phyloP scores from a whole-genome alignment of 805 yeast genomes.

The Danielia reshetovae region DNA sequence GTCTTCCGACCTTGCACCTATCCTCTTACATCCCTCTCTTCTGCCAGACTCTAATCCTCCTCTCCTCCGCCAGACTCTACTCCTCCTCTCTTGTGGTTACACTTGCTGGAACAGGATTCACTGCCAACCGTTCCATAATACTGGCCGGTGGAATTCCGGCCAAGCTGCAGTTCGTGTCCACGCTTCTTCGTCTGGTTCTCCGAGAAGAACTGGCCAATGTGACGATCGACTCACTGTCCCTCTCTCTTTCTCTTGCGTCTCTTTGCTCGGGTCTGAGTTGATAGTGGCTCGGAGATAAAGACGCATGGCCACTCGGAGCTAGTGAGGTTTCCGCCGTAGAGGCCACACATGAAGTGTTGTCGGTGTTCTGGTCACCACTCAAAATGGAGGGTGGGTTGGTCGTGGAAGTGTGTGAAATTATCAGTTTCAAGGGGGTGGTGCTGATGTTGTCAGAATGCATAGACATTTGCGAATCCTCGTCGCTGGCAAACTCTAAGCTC shows the following conservation, averaged over 20 bases:
- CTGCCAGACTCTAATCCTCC: no score
- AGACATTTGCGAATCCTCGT: constrained; percentile 11
- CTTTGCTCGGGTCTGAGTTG: constrained; percentile 5
- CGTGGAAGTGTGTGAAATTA: constrained; percentile 35
- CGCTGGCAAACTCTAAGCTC: constrained; percentile 14
- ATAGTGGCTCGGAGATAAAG: constrained; percentile 10
- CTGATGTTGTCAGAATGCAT: constrained; percentile 36
- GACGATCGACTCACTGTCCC: constrained; percentile 41
- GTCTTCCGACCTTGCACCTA: no score
- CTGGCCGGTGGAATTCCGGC: constrained; percentile 74
- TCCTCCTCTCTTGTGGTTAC: neutral
- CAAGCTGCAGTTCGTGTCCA: constrained; percentile 59
- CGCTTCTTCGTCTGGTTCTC: constrained; percentile 36
- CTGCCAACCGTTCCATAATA: constrained; percentile 51
- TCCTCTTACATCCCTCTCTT: no score
- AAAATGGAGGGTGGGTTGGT: constrained; percentile 38
- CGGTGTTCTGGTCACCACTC: constrained; percentile 27
- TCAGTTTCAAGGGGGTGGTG: constrained; percentile 46
- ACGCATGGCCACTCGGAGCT: constrained; percentile 36
- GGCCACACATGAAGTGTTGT: constrained; percentile 31
- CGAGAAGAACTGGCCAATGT: constrained; percentile 41
- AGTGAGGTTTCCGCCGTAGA: constrained; percentile 51
- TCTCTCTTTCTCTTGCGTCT: constrained; percentile 17
- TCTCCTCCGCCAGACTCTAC: no score
- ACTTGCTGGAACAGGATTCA: constrained; percentile 19